Base-by-base conservation (phyloP, 805 yeast species). In the Saccharomycopsis olivae region DNA sequence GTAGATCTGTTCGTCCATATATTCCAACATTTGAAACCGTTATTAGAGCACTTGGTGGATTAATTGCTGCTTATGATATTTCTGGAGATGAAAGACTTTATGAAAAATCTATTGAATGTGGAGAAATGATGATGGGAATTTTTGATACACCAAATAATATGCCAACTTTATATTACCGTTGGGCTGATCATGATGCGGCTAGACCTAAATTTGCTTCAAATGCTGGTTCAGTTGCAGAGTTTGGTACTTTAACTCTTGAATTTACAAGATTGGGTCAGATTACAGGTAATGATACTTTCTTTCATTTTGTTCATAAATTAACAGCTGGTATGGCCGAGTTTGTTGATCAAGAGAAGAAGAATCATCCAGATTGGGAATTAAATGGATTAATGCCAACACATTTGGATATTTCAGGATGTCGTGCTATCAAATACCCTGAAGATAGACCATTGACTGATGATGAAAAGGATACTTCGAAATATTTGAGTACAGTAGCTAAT, bases 111-210 rank as follows among this genome's bases (percentile, higher is more conserved):
- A 55, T 55, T 19, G 66, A 68, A 20, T 50, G 73, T 13, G 78
- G 68, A 1, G 68, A 69, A 36, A 58, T 72, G 39, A 52, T 73
- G 25, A 49, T 74, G 49, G 69, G 71, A 17, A 67, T 78, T 0
- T 75, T 72, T 49, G 80, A 75, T 47, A 73, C 80, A 0, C 78
- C 78, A 13, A 72, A 73, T 47, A 58, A 69, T 33, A 59, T 75
- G 58, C 81, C 81, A 3, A 41, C 68, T 8, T 48, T 69, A 16
- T 62, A 58, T 39, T 72, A 60, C 47, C 55, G 60, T 11, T 70
- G 75, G 68, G 53, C 56, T 20, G 56, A 62, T 3, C 51, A 51
- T 15, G 50, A 55, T 4, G 51, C 51, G 9, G 64, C 62, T 39
- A 40, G 29, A 17, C 47, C 50, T 20, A 55, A 64, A 46, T 59